Base-by-base conservation (phyloP, 1,284 basidiomycete genomes). In the Sanghuangporus sanghuang region DNA sequence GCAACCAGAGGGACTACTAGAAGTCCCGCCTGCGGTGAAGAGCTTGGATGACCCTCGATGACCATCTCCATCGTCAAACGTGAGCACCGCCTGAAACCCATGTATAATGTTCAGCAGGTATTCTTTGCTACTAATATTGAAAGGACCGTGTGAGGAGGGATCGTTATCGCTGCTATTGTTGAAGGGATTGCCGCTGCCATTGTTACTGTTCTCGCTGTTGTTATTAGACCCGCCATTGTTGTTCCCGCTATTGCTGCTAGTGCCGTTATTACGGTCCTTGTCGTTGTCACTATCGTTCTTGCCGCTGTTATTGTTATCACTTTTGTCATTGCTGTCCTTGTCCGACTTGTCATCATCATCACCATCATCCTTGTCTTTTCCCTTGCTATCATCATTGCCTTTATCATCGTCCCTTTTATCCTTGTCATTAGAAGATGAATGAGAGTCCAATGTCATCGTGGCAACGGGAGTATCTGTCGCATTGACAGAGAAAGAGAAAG, bases 41-140 rank as follows among this genome's bases (percentile, higher is more conserved):
- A 77, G 63, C 16, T 68, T 52, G 6, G 73, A 73, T 12, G 73
- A 69, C 61, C 74, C 70, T 23, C 54, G 64, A 61, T 71, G 68
- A 1, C 72, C 74, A 16, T 64, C 66, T 11, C 62, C 65, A 32
- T 72, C 71, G 58, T 74, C 72, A 59, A 76, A 68, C 48, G 83
- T 68, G 53, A 87, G 69, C 1, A 81, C 71, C 1, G 82, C 73
- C 44, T 79, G 71, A 9, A 71, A 68, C 23, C 76, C 77, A 5
- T 75, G 73, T 5, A 69, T 18, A 8, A 76, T 77, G 54, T 71
- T 75, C 75, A 85, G 76, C 27, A 73, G 69, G 67, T 82, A 87
- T 36, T 58, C 56, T 50, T 65, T 55, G 46, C 39, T 62, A 21
- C 54, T 61, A 18, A 59, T 56, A 38, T 61, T 57, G 40, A 53